Base-by-base conservation (phyloP, 73 alveolate genomes). In the Paramecium primaurelia region DNA sequence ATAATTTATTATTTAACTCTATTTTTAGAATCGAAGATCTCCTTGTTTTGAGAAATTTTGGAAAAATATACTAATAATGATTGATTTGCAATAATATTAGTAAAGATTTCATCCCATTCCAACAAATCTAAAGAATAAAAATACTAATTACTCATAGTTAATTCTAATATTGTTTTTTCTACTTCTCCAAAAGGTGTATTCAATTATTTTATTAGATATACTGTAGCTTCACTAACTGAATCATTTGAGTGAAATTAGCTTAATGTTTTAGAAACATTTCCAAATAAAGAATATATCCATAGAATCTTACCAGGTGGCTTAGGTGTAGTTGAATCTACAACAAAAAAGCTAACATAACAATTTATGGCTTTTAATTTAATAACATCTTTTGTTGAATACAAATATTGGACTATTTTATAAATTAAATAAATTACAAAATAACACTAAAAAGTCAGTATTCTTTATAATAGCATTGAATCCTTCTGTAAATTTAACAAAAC, bases 51-150 rank as follows among this genome's bases (percentile, higher is more conserved):
- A 16, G 91, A 42, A 12, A 32, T 32, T 26, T 80, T 80, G 25
- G 75, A 32, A 11, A 80, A 80, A 10, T 80, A 80, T 0, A 42
- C 42, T 38, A 45, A 32, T 45, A 80, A 80, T 80, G n/a, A 32
- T 26, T 80, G 6, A 80, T 80, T 80, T 8, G 71, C 71, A 80
- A 80, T 47, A 36, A 75, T 14, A 42, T 42, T 75, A 11, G 36
- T 36, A 36, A 75, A 75, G n/a, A 75, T 75, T 36, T 75, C 88
- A 22, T 75, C 88, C 88, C 88, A 75, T 75, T 38, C 60, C 36
- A 80, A 26, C 11, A 80, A 18, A 47, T 40, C 90, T 47, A 26
- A 36, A 42, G 5, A 32, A 11, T 26, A n/a, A 8, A 25, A 5
- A 25, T 11, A 1, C 45, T 25, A 1, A 45, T 49, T 49, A 49